Base-by-base conservation (phyloP, 331 rosid genomes). In the Malus hybrid region DNA sequence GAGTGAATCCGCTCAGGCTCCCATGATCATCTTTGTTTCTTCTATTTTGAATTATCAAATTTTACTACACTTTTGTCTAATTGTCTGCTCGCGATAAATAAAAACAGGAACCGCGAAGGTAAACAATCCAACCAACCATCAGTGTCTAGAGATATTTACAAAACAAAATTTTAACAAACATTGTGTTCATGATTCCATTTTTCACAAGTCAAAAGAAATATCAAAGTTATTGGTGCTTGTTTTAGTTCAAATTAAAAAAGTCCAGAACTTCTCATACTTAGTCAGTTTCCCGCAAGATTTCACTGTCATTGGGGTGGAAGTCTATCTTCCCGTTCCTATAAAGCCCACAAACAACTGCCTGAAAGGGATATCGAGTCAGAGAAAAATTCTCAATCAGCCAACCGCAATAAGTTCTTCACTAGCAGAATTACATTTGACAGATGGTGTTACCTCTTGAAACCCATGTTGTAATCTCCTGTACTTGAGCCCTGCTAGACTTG, bases 331-430 rank as follows among this genome's bases (percentile, higher is more conserved):
- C 97, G 68, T 77, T 82, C 70, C 97, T 93, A 81, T 86, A 87
- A 42, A 95, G 93, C 67, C 99, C 99, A 77, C 96, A 92, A 72
- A 92, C 96, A 79, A 92, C 83, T 55, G 84, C 97, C 97, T 94
- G 96, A 77, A 86, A 52, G 87, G 66, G 53, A 77, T 53, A 80
- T 75, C 57, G 81, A 81, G 50, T 75, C 60, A 77, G 65, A 71
- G 71, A 67, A 34, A 75, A 44, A 28, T 63, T 33, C 34, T n/a
- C 71, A 71, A 67, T 30, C 67, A 73, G 77, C 56, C 67, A 29
- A 75, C 39, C 26, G 19, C 56, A 66, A 57, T 76, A 28, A 77
- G 56, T 69, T 70, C 46, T 69, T 60, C 52, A 52, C 63, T 77
- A 61, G 68, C 65, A 63, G 77, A 79, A 68, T 60, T 74, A 72